Evolutionary conservation across 1,284 basidiomycete genomes (phyloP), one percentile per base, ranked within the genome.

Genomic region (Ceratobasidium sp.): DNA sequence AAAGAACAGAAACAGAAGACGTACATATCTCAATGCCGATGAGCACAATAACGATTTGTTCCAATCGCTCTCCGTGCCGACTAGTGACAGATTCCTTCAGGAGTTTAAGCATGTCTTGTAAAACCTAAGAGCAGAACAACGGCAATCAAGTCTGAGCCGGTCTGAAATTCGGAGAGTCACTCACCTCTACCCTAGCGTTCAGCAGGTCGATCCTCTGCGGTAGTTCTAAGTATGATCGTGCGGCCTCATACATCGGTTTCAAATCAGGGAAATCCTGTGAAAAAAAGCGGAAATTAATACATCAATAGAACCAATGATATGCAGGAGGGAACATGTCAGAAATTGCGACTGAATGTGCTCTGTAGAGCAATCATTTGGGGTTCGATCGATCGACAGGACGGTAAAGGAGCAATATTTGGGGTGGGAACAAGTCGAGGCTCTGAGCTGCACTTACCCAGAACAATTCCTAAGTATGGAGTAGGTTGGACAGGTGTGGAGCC

Each of bases 41-140:
- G 77, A 99, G 87, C 67, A 91, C 90, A 79, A 99, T 98, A 80
- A 99, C 95, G 79, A 99, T 95, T 81, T 95, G 94, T 84, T 99
- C 96, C n/a, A 99, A 87, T 51, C 95, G 90, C 84, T 99, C 96
- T 1, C 94, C 91, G 81, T 99, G 96, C 81, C 91, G 90, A 78
- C 91, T 95, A 28, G 95, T 95, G 45, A 98, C 97, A 10, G 94
- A 94, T 84, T 98, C 97, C 85, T 98, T 98, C 65, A 99, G 87
- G 71, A 99, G 88, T 83, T 96, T 94, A 10, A 99, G 89, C 94
- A 99, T 98, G 83, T 99, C 96, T 87, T 99, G 96, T 51, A 99
- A 86, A 77, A 98, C 93, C 93, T 95, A 80, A 47, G 33, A 58
- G 23, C 54, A 73, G 42, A 79, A 64, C 63, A 49, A 69, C 64